Base-by-base conservation (phyloP, 768 basidiomycete genomes). In the Pisolithus albus region DNA sequence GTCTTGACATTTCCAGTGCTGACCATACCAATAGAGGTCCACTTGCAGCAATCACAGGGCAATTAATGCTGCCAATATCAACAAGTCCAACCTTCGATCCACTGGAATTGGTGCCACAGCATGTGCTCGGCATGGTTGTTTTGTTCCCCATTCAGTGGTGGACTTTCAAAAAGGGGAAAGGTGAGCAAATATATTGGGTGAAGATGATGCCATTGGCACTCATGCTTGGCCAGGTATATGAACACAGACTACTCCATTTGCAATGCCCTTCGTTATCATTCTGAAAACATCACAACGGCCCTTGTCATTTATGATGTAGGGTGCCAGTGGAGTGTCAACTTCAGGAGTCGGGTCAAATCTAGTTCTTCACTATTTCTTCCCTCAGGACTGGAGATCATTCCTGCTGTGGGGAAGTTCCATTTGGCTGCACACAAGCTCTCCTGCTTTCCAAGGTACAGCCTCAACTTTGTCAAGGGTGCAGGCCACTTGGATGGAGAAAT, bases 91-190 rank as follows among this genome's bases (percentile, higher is more conserved):
- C 23, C 50, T 64, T 2, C 56, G 60, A 46, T 53, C 53, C 10
- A 66, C 65, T 10, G 62, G 67, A 9, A 59, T 68, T 30, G 68
- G 66, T 10, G 67, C 64, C 5, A 53, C 52, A 52, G 64, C 64
- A 2, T 71, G 67, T 54, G 62, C 61, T 6, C 19, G 58, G 1
- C 68, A 71, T 59, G 68, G 67, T 1, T 66, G 57, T 37, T 70
- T 65, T 54, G 52, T 60, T 7, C 65, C 68, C 15, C 60, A 64
- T 34, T 54, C 55, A 3, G 52, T 65, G 30, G 30, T 70, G 7
- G 66, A 68, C 28, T 65, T 70, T 50, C 62, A 67, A 42, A 61
- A 62, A 26, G 70, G 68, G 4, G 65, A 71, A 50, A 51, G 49
- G 65, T 67, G 16, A 23, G 57, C 46, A 15, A 30, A 30, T 40